A percentile compares a stretch with the other conserved stretches of the same genome.
These are phyloP conservation scores for Nicotiana obtusifolia DNA, from an alignment of 257 asterid genomes.

Conservation along the genomic window DNA sequence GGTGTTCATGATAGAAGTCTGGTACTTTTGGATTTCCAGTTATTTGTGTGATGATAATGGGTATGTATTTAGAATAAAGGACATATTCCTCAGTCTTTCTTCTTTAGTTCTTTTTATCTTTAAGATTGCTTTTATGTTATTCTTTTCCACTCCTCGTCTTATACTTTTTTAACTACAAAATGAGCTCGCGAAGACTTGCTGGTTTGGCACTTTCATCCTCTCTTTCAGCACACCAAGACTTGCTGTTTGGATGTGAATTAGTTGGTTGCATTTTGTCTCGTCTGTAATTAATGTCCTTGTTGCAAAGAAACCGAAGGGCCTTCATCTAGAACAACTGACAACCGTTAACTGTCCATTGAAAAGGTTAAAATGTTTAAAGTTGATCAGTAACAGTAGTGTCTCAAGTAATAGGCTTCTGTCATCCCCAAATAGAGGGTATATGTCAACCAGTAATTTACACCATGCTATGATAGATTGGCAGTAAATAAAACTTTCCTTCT, in stretches of 20 bases:
- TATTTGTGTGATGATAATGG: not conserved
- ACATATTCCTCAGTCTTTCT: not conserved
- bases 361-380: too few species aligned
- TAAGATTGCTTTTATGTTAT: not conserved
- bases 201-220: too few species aligned
- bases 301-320: too few species aligned
- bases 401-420: too few species aligned
- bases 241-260: not conserved
- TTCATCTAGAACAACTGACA: too few species aligned
- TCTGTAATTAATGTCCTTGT: too few species aligned
- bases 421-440: too few species aligned
- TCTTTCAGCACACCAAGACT: not conserved
- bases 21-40: not conserved
- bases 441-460: too few species aligned
- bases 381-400: too few species aligned
- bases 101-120: not conserved
- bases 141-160: not conserved
- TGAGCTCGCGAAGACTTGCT: not conserved
- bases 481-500: not conserved
- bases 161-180: not conserved
- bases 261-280: not conserved
- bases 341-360: too few species aligned
- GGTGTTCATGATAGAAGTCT: not conserved
- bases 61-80: not conserved
- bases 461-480: too few species aligned